Evolutionary conservation across 257 asterid species (phyloP).

Genomic region (Jacaranda copaia): DNA sequence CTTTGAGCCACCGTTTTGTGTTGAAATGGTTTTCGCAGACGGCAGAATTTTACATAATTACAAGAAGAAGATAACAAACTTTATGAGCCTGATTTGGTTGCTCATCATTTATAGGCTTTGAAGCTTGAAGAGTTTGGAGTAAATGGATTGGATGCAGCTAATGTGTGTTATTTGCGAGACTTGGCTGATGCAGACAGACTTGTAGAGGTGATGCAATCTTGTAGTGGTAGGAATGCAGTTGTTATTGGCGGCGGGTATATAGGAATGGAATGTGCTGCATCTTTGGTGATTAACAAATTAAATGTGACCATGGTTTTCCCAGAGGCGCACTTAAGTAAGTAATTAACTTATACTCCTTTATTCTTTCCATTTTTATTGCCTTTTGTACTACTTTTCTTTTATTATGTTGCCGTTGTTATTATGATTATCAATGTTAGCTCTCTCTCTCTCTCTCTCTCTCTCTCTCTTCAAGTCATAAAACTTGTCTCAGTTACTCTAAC

Average conservation of each 20-base stretch:
- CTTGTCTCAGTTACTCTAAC: too few species aligned
- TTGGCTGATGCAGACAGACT: conserved; percentile 85
- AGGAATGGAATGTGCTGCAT: conserved; percentile 96
- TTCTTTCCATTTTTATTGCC: not conserved
- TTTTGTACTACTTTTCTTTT: too few species aligned
- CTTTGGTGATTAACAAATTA: conserved; percentile 79
- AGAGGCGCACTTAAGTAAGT: conserved; percentile 86
- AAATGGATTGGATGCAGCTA: conserved; percentile 72
- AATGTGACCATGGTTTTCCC: conserved; percentile 91
- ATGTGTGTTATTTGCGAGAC: conserved; percentile 79
- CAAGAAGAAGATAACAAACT: not conserved
- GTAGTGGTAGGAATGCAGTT: conserved; percentile 77
- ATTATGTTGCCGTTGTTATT: too few species aligned
- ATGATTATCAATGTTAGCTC: too few species aligned
- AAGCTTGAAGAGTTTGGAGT: conserved; percentile 97
- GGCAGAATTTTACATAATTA: not conserved
- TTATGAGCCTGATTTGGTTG: conserved; percentile 39
- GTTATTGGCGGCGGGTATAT: conserved; percentile 93
- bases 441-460: too few species aligned
- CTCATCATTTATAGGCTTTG: conserved; percentile 63
- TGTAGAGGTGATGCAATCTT: conserved; percentile 66
- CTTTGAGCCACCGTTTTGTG: conserved; percentile 1
- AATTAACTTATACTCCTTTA: conserved; percentile 2
- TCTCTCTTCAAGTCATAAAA: too few species aligned
- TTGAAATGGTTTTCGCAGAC: not conserved